Conservation (phyloP, 2,329 filamentous ascomycete species). For the Sporothrix schenckii region DNA sequence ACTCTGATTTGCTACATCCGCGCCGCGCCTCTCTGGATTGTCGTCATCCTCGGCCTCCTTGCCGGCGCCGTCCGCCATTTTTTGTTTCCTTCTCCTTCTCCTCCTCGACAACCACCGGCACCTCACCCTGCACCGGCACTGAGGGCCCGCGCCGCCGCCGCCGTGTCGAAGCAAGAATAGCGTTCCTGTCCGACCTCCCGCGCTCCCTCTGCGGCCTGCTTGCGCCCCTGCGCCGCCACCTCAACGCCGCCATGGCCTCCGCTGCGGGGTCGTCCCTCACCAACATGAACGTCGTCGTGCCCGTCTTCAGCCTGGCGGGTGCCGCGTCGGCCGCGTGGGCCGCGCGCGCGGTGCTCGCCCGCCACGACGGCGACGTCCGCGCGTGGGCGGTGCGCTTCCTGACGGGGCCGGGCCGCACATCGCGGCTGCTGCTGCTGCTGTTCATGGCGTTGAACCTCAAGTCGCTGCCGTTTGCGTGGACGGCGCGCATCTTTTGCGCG, state of each 20-base stretch:
- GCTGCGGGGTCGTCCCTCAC: slow-evolving; percentile 35
- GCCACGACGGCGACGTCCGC: slow-evolving; percentile 47
- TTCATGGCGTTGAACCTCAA: slow-evolving; percentile 70
- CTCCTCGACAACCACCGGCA: neutral
- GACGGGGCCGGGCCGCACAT: slow-evolving; percentile 58
- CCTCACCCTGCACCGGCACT: neutral
- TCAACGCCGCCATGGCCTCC: slow-evolving; percentile 10
- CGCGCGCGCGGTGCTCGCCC: slow-evolving; percentile 44
- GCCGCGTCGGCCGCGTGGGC: slow-evolving; percentile 53
- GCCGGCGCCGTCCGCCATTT: slow-evolving; percentile 38
- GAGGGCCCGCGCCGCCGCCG: neutral
- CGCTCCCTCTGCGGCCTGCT: neutral
- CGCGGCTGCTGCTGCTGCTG: slow-evolving; percentile 56
- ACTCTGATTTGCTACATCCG: slow-evolving; percentile 49
- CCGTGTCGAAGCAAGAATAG: neutral
- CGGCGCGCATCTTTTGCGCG: slow-evolving; percentile 48
- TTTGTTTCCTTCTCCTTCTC: neutral
- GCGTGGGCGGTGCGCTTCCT: slow-evolving; percentile 49
- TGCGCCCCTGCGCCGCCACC: slow-evolving; percentile 1
- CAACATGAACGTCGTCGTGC: slow-evolving; percentile 44
- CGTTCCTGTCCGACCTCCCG: neutral
- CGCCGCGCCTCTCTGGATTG: slow-evolving; percentile 48
- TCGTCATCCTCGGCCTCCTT: slow-evolving; percentile 46
- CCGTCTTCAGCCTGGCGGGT: slow-evolving; percentile 49
- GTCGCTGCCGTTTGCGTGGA: slow-evolving; percentile 74